phyloP scores from a whole-genome alignment of 2,329 filamentous ascomycete species.

The Raffaelea arxii region DNA sequence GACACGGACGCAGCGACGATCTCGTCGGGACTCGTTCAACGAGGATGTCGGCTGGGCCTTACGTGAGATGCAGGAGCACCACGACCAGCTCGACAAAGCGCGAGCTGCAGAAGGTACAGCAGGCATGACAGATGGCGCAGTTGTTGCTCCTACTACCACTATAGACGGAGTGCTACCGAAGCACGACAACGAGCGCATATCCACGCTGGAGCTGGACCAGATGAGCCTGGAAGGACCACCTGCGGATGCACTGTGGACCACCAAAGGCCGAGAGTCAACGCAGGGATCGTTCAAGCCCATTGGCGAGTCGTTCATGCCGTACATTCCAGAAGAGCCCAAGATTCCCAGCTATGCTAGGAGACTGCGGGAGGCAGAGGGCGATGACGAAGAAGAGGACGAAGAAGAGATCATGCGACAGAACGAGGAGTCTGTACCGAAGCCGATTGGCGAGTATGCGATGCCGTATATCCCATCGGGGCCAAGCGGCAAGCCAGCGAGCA shows the following conservation, averaged over 20 bases:
- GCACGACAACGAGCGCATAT: slow-evolving; percentile 26
- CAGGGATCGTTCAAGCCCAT: slow-evolving; percentile 15
- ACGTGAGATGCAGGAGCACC: slow-evolving; percentile 71
- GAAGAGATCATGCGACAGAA: slow-evolving; percentile 8
- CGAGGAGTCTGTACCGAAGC: slow-evolving; percentile 6
- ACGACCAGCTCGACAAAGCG: slow-evolving; percentile 50
- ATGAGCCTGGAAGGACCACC: slow-evolving; percentile 26
- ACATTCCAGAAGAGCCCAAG: slow-evolving; percentile 19
- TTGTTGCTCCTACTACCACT: background rate
- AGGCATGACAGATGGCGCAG: background rate
- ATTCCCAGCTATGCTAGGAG: slow-evolving; percentile 11
- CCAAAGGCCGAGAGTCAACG: slow-evolving; percentile 13
- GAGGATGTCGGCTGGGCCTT: slow-evolving; percentile 62
- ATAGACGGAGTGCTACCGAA: background rate
- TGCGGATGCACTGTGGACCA: slow-evolving; percentile 25
- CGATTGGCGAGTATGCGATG: slow-evolving; percentile 22
- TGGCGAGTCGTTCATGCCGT: slow-evolving; percentile 21
- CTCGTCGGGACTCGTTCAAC: slow-evolving; percentile 51
- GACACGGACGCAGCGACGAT: slow-evolving; percentile 11
- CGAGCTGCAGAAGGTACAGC: background rate
- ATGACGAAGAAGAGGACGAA: slow-evolving; percentile 13
- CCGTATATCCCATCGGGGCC: slow-evolving; percentile 12
- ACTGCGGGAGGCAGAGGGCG: slow-evolving; percentile 11
- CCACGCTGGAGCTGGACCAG: slow-evolving; percentile 20
- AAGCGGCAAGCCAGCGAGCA: background rate